Percentiles rank a stretch among this genome's conserved stretches.
These are phyloP conservation scores for Vitis hybrid DNA, from an alignment of 177 flowering plant genomes.

Conservation along the genomic window DNA sequence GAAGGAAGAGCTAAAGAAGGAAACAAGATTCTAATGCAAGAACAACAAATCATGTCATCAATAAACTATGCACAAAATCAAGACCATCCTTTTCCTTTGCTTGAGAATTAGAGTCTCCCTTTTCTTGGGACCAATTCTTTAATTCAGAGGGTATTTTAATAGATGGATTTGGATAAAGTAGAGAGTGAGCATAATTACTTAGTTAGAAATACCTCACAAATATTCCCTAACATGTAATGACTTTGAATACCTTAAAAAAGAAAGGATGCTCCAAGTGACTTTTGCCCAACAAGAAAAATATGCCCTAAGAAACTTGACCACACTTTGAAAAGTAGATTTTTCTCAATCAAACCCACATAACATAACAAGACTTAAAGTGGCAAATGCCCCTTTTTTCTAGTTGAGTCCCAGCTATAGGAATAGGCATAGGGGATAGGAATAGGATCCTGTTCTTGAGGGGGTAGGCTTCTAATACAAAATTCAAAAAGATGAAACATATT, in stretches of 20 bases:
- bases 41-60: no score
- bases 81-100: no score
- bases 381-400: slow-evolving; percentile 6
- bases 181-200: neutral
- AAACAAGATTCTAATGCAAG: no score
- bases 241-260: slow-evolving; percentile 15
- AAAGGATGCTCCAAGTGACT: slow-evolving; percentile 12
- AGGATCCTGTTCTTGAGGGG: slow-evolving; percentile 10
- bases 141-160: no score
- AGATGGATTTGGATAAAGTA: no score
- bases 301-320: slow-evolving; percentile 17
- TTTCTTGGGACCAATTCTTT: no score
- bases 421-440: slow-evolving; percentile 5
- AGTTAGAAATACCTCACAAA: slow-evolving; percentile 6
- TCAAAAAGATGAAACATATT: slow-evolving; percentile 29
- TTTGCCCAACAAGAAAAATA: slow-evolving; percentile 18
- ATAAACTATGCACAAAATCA: no score
- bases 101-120: no score
- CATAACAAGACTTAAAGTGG: slow-evolving; percentile 19
- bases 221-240: slow-evolving; percentile 7
- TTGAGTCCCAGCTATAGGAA: neutral
- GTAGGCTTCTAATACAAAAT: neutral
- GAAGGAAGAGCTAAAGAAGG: no score
- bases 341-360: slow-evolving; percentile 21
- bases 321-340: slow-evolving; percentile 3